Evolutionary conservation across 768 basidiomycete genomes (phyloP), one percentile per base, ranked within the genome.

Genomic region (Termitomyces sp.): DNA sequence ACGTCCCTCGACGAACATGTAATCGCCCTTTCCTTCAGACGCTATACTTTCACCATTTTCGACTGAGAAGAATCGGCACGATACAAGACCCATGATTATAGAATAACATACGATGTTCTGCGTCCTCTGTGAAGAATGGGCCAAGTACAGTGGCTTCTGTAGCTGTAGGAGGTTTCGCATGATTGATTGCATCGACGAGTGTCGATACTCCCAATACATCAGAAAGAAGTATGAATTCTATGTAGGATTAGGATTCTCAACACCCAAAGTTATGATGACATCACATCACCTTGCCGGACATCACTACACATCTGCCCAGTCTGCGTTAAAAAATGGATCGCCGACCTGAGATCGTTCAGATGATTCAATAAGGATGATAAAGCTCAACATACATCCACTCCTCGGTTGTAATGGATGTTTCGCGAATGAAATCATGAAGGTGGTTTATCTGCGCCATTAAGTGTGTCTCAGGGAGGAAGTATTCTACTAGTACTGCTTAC

Each of bases 161-260:
- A 23, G 84, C 87, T 4, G 77, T 78, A 6, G 78, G 77, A 4
- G 79, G 75, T 48, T 82, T 81, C 3, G 86, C 82, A 66, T 90
- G 86, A 73, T 92, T 92, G 54, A 91, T 70, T 28, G 81, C 71
- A 62, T 93, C 89, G 10, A 95, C 86, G 55, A 95, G 79, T 0
- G 87, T 78, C 0, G 91, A 93, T 3, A 90, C 82, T 5, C 93
- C 93, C 0, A 94, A 75, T 0, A 82, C 79, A 67, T 94, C 93
- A 1, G 90, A 92, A n/a, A 95, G 79, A 7, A 95, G 82, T 65
- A 95, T 92, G 70, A 89, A 89, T 68, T 95, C 92, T 77, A 74
- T 73, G 18, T 67, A 75, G 58, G 35, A 23, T 12, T 6, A 7
- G 23, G 23, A 23, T 5, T 33, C 46, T 56, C 40, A 49, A 40